Evolutionary conservation across 2,329 filamentous ascomycete species (phyloP).

Genomic region (Penicillium sp.): DNA sequence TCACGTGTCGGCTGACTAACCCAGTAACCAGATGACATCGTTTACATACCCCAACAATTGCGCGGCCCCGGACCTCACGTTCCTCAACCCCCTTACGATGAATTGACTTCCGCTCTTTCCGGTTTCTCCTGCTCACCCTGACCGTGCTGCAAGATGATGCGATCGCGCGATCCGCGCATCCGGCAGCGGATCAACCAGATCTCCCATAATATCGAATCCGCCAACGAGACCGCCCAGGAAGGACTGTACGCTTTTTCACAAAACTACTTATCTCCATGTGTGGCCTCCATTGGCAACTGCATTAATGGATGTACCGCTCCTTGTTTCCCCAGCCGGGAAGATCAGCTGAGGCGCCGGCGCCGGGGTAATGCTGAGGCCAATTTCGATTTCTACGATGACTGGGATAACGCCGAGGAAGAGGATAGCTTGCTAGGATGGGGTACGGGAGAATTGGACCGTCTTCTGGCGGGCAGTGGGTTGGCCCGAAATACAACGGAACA

Average conservation of each 20-base stretch:
- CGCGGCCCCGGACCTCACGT: conserved; percentile 5
- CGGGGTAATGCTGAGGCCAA: conserved; percentile 72
- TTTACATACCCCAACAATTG: conserved; percentile 9
- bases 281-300: conserved; percentile 65
- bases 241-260: conserved; percentile 88
- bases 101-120: conserved; percentile 8
- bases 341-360: conserved; percentile 70
- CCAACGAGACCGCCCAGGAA: conserved; percentile 88
- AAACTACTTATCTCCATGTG: conserved; percentile 79
- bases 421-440: conserved; percentile 72
- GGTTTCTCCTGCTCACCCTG: conserved; percentile 7
- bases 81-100: conserved; percentile 6
- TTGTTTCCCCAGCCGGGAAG: conserved; percentile 69
- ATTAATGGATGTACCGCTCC: conserved; percentile 70
- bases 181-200: conserved; percentile 93
- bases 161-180: conserved; percentile 75
- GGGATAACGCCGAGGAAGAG: conserved; percentile 68
- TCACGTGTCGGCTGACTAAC: conserved; percentile 20
- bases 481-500: conserved; percentile 53
- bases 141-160: conserved; percentile 52
- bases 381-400: conserved; percentile 98
- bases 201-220: conserved; percentile 83
- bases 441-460: conserved; percentile 79
- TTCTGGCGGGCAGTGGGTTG: conserved; percentile 68
- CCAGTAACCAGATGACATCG: conserved; percentile 27